Base-by-base conservation (phyloP, 2,329 filamentous ascomycete genomes). In the Pezicula carpinea region DNA sequence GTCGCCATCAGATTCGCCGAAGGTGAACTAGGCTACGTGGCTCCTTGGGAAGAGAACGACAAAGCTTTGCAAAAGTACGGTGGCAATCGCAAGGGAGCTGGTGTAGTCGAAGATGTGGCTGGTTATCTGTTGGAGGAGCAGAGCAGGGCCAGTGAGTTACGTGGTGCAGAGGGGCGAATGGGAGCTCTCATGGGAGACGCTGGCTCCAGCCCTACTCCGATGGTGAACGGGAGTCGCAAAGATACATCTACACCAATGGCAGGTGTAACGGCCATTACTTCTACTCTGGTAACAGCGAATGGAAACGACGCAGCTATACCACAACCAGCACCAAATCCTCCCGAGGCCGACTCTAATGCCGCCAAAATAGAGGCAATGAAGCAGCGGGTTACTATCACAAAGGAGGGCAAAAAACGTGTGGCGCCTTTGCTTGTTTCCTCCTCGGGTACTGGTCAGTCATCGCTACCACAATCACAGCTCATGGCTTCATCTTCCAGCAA, bases 351-450 rank as follows among this genome's bases (percentile, higher is more conserved):
- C 56, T 73, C 76, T 10, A 79, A 77, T 54, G 70, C 73, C 49
- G 75, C 72, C 14, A 80, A 81, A 56, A 65, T 86, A 3, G 82
- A 86, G 56, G 78, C 79, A 52, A 69, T 97, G 53, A 97, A 97
- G 67, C 89, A 92, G 52, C 80, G 93, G 44, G 91, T 97, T 3
- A 96, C 92, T 0, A 85, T 96, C 50, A 95, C 89, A 0, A 97
- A 96, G 64, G 92, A 99, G 55, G 93, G 93, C 23, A 97, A 93
- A 70, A 99, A 99, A 70, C 81, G 93, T 46, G 92, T 99, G 46
- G 88, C 90, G 4, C 93, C 93, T 2, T 74, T 99, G 53, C 75
- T 99, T 11, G 89, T 99, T 6, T 95, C 92, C 1, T 90, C 89
- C 0, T 92, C 91, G 7, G 89, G 88, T 2, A 87, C 85, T 1